Conservation (phyloP, 495 filamentous ascomycete species). For the Aspergillus baeticus region DNA sequence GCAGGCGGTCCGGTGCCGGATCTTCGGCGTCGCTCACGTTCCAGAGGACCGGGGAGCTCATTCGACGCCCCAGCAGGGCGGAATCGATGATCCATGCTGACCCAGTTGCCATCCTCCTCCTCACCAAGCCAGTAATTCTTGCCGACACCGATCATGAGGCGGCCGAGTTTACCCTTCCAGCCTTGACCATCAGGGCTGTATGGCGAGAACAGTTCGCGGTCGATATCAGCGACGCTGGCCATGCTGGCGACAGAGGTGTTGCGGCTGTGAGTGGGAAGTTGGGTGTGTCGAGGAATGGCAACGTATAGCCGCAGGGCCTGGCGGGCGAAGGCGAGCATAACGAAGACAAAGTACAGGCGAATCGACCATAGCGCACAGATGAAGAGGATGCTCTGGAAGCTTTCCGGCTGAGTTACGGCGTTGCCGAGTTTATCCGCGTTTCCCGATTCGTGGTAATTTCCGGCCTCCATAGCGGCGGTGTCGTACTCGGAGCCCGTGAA, state of each 20-base stretch:
- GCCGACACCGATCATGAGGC: constrained; percentile 68
- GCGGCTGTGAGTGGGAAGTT: constrained; percentile 43
- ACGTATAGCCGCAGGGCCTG: constrained; percentile 61
- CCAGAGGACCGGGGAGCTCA: constrained; percentile 55
- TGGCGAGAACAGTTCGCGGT: constrained; percentile 69
- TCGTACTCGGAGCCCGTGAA: constrained; percentile 68
- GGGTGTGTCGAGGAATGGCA: constrained; percentile 43
- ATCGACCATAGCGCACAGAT: constrained; percentile 70
- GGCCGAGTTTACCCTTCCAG: constrained; percentile 71
- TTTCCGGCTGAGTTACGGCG: constrained; percentile 63
- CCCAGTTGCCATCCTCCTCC: constrained; percentile 51
- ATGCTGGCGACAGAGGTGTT: constrained; percentile 46
- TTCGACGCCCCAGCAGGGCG: constrained; percentile 31
- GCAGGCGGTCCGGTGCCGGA: constrained; percentile 66
- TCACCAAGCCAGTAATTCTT: constrained; percentile 75
- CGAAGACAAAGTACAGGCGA: constrained; percentile 72
- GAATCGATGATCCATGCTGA: constrained; percentile 59
- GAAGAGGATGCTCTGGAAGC: constrained; percentile 70
- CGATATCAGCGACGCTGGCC: constrained; percentile 46
- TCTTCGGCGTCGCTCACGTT: constrained; percentile 65
- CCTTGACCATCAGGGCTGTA: constrained; percentile 69
- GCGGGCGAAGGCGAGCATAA: constrained; percentile 78
- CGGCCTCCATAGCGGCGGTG: constrained; percentile 35
- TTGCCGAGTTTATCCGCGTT: constrained; percentile 40
- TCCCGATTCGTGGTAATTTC: constrained; percentile 26